A percentile compares a stretch with the other conserved stretches of the same genome.
Conservation (phyloP, 495 filamentous ascomycete species). For the Darksidea phi region DNA sequence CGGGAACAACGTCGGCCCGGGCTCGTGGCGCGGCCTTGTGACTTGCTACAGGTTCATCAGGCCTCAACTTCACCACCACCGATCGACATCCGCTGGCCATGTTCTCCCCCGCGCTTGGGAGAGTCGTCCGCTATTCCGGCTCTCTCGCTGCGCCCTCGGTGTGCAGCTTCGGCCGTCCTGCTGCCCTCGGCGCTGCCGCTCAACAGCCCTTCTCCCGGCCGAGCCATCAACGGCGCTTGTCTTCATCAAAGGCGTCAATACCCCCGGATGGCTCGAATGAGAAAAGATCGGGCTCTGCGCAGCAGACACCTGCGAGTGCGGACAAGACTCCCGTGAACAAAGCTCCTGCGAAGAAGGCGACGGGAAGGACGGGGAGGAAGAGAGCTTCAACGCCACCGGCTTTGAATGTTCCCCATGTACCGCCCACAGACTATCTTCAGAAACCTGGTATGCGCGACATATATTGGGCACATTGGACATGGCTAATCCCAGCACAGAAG, state of each 20-base stretch:
- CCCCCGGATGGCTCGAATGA: constrained; percentile 29
- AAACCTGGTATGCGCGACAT: constrained; percentile 59
- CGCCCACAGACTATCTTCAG: constrained; percentile 75
- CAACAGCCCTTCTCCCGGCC: constrained; percentile 27
- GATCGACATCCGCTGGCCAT: constrained; percentile 31
- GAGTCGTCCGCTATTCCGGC: constrained; percentile 32
- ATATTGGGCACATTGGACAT: neutral
- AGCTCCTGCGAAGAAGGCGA: constrained; percentile 33
- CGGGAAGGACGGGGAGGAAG: constrained; percentile 30
- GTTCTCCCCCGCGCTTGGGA: constrained; percentile 35
- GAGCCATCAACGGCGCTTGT: constrained; percentile 36
- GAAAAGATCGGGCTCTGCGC: constrained; percentile 20
- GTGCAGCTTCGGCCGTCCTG: constrained; percentile 22
- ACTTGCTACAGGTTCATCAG: neutral
- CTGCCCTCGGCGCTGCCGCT: constrained; percentile 12
- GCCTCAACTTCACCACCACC: constrained; percentile 4
- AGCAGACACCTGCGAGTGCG: constrained; percentile 22
- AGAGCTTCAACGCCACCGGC: constrained; percentile 46
- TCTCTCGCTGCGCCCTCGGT: constrained; percentile 19
- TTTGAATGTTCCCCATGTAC: constrained; percentile 73
- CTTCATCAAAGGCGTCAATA: constrained; percentile 39
- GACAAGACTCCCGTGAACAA: constrained; percentile 31
- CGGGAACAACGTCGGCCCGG: neutral
- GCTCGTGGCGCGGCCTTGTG: constrained; percentile 1
- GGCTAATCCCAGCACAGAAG: constrained; percentile 55